phyloP scores from a whole-genome alignment of 2,329 filamentous ascomycete genomes.

The Xylariaceae sp. region DNA sequence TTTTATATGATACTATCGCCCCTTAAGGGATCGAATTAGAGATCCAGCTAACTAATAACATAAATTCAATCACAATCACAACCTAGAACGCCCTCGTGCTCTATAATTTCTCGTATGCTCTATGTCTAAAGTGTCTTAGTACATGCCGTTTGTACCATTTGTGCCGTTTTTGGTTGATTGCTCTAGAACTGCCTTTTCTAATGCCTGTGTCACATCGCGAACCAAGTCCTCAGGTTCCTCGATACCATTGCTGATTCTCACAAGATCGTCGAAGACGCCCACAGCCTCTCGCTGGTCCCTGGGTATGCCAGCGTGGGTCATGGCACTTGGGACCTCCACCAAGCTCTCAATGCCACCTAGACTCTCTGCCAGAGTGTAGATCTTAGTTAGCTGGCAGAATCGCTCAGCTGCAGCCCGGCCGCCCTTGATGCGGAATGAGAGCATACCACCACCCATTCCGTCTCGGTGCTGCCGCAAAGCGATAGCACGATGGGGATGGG shows the following conservation, averaged over 20 bases:
- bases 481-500: conserved; percentile 84
- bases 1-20: too few species aligned
- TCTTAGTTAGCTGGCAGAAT: conserved; percentile 87
- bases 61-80: too few species aligned
- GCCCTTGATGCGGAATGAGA: conserved; percentile 91
- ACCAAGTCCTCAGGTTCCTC: conserved; percentile 88
- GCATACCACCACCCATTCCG: conserved; percentile 95
- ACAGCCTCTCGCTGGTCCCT: conserved; percentile 87
- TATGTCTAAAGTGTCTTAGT: conserved; percentile 13
- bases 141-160: conserved; percentile 26
- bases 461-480: conserved; percentile 90
- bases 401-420: conserved; percentile 84
- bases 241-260: conserved; percentile 90
- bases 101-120: background rate
- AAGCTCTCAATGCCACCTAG: conserved; percentile 91
- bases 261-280: conserved; percentile 92
- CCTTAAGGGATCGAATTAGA: too few species aligned
- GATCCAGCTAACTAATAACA: too few species aligned
- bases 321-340: conserved; percentile 89
- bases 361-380: conserved; percentile 93
- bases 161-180: conserved; percentile 20
- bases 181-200: conserved; percentile 71
- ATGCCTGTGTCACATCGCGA: conserved; percentile 79
- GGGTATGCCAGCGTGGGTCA: conserved; percentile 97
- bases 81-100: too few species aligned